These are phyloP conservation scores for Tuber melanosporum DNA, from an alignment of 495 filamentous ascomycete genomes.

Conservation along the genomic window DNA sequence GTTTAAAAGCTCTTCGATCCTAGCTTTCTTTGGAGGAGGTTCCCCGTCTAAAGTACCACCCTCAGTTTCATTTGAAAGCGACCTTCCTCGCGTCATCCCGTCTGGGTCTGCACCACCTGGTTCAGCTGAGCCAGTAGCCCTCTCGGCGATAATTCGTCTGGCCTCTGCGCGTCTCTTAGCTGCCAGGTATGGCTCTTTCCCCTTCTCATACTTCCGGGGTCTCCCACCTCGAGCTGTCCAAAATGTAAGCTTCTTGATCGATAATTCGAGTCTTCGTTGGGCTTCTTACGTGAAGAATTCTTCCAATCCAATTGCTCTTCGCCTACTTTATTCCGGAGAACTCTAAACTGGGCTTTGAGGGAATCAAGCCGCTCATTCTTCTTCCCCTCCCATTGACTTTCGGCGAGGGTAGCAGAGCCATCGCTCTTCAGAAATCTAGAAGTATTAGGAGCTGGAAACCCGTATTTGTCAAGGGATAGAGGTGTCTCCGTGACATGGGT, in stretches of 20 bases:
- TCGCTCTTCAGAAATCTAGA: constrained; percentile 43
- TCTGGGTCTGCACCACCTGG: not conserved
- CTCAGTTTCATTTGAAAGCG: constrained; percentile 6
- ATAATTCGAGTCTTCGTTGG: not conserved
- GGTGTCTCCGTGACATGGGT: constrained; percentile 41
- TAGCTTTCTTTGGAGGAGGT: constrained; percentile 18
- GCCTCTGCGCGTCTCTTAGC: constrained; percentile 32
- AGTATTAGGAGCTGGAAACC: constrained; percentile 46
- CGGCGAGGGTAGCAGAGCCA: constrained; percentile 48
- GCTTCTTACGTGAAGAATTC: constrained; percentile 28
- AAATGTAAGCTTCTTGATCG: constrained; percentile 12
- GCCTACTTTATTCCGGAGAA: constrained; percentile 25
- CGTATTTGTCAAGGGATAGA: constrained; percentile 51
- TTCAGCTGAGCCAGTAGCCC: not conserved
- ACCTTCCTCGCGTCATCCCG: constrained; percentile 1
- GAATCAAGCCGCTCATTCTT: constrained; percentile 38
- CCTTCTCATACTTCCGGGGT: constrained; percentile 43
- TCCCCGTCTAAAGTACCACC: constrained; percentile 1
- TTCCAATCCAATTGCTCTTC: constrained; percentile 25
- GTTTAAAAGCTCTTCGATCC: constrained; percentile 24
- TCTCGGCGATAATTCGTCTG: constrained; percentile 12
- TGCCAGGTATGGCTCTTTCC: constrained; percentile 40
- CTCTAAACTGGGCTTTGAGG: constrained; percentile 33
- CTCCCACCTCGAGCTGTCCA: constrained; percentile 37
- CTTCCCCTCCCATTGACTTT: constrained; percentile 43